Base-by-base conservation (phyloP, 2,329 filamentous ascomycete species). In the Aspergillus sp. region DNA sequence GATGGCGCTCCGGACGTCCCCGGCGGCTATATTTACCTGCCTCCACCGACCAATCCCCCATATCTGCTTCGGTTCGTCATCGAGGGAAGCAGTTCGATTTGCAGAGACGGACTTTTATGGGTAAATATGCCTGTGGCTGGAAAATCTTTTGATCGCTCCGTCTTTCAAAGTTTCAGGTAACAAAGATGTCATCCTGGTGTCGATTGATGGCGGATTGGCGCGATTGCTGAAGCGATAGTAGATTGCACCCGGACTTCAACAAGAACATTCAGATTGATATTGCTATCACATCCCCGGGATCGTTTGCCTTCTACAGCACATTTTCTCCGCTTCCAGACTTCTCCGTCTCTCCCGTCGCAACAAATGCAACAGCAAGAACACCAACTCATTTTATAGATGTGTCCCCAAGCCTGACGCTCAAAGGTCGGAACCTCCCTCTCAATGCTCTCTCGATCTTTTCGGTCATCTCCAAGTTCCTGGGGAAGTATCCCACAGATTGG, bases 391-490 rank as follows among this genome's bases (percentile, higher is more conserved):
- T 97, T 80, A 91, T 99, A 73, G 93, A 98, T 84, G 91, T 99
- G 45, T 90, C 90, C 18, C 95, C 96, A 0, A 85, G 84, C 31
- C 82, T 99, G 66, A 86, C 83, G 11, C 84, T 98, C 58, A 88
- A 91, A 56, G 87, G 88, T 57, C 81, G 86, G 51, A 85, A 87
- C 10, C 78, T 99, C 67, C 93, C 95, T 1, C 82, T 98, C 67
- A 88, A 95, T 66, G 91, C 94, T 1, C 82, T 99, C 53, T 96
- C 92, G 14, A 85, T 97, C 65, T 96, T 97, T 78, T 98, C 95
- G 11, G 84, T 94, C 57, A 91, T 99, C 63, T 97, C 94, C 73
- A 99, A 99, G 78, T 97, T 97, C 79, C 96, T 99, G 91, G 95
- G 95, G 63, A 88, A 89, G 71, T 96, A 95, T 72, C 92, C 94